Conservation (phyloP, 352 stramenopile species). For the Pythium utonaiense region DNA sequence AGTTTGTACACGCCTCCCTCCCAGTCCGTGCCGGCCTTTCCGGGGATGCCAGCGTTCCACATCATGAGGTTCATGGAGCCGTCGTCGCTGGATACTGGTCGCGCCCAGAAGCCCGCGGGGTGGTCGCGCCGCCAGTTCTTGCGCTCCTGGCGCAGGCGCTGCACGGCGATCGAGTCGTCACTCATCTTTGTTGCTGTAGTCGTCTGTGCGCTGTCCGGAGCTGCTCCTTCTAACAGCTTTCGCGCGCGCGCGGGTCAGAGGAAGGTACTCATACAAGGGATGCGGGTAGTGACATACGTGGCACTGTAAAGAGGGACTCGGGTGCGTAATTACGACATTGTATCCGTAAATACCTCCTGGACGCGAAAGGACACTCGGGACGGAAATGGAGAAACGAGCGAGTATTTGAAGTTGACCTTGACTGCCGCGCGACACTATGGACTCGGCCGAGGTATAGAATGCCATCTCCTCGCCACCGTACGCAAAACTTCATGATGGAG, state of each 20-base stretch:
- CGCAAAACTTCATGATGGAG: too few species aligned
- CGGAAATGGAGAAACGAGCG: not conserved
- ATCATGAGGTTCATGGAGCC: slow-evolving; percentile 96
- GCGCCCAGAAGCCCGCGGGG: slow-evolving; percentile 96
- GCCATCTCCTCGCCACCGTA: too few species aligned
- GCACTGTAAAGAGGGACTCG: not conserved
- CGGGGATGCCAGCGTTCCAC: slow-evolving; percentile 97
- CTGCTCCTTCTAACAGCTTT: not conserved
- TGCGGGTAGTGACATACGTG: not conserved
- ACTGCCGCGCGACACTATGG: slow-evolving; percentile 5
- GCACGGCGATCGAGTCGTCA: slow-evolving; percentile 88
- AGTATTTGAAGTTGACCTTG: not conserved
- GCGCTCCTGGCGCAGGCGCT: slow-evolving; percentile 89
- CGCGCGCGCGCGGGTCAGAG: not conserved
- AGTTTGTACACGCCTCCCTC: slow-evolving; percentile 97
- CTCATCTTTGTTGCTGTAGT: slow-evolving; percentile 37
- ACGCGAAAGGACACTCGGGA: slow-evolving; percentile 1
- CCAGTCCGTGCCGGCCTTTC: slow-evolving; percentile 95
- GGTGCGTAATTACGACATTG: slow-evolving; percentile 4
- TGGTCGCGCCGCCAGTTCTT: slow-evolving; percentile 95
- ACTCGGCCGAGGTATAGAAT: slow-evolving; percentile 11
- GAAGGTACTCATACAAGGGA: slow-evolving; percentile 3
- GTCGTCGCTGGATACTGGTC: slow-evolving; percentile 89
- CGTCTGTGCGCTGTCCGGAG: too few species aligned
- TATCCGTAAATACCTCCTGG: not conserved